A percentile compares a stretch with the other conserved stretches of the same genome.
These are phyloP conservation scores for Leishmania major DNA, from an alignment of 208 protist species.

Conservation along the genomic window DNA sequence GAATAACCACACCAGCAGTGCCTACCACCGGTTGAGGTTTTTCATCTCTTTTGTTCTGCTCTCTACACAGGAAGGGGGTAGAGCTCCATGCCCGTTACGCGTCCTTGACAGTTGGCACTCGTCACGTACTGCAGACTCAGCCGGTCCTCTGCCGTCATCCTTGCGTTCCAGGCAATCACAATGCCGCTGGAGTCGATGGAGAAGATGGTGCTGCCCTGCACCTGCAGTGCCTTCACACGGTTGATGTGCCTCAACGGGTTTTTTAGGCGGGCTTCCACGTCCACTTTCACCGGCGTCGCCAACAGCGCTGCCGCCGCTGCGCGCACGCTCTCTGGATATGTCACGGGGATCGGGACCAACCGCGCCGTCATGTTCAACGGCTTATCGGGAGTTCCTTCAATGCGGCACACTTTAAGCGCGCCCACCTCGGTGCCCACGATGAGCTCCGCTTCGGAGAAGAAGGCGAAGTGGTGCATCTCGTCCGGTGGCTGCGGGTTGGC, in stretches of 20 bases:
- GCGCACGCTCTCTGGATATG: slow-evolving; percentile 30
- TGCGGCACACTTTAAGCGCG: slow-evolving; percentile 16
- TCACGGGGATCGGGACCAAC: slow-evolving; percentile 7
- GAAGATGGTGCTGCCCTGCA: slow-evolving; percentile 40
- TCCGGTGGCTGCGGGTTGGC: slow-evolving; percentile 41
- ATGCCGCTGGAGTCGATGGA: slow-evolving; percentile 63
- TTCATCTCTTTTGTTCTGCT: neutral
- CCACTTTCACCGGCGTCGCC: slow-evolving; percentile 20
- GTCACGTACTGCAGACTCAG: slow-evolving; percentile 44
- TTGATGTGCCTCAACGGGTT: slow-evolving; percentile 55
- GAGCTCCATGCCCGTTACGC: slow-evolving; percentile 57
- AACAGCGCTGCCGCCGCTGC: slow-evolving; percentile 21
- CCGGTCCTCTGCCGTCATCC: neutral
- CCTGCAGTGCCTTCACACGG: slow-evolving; percentile 55
- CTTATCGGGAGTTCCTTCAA: neutral
- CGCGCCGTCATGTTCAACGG: neutral
- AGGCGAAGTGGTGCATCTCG: slow-evolving; percentile 54
- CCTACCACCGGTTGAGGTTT: neutral
- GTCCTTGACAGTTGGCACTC: slow-evolving; percentile 78
- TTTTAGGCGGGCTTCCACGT: slow-evolving; percentile 41
- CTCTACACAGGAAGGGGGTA: slow-evolving; percentile 18
- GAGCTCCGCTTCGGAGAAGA: slow-evolving; percentile 39
- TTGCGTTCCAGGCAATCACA: slow-evolving; percentile 48
- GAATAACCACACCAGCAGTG: neutral
- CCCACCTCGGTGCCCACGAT: slow-evolving; percentile 70